Conservation (phyloP, 2,329 filamentous ascomycete genomes). For the Amauroascus verrucosus region DNA sequence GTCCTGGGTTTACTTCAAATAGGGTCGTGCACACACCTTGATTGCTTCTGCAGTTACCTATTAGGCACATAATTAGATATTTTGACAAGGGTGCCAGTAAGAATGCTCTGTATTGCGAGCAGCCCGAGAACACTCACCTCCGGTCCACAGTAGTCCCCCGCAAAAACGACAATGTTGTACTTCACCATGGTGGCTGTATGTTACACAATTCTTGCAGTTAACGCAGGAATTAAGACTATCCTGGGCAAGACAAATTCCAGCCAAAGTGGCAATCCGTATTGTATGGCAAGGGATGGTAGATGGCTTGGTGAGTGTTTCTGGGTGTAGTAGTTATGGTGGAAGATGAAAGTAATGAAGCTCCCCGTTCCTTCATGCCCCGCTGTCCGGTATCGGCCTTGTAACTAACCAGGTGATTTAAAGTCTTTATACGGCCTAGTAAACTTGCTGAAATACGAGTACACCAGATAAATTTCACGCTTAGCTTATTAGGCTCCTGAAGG, state of each 20-base stretch:
- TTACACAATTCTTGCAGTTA: too few species aligned
- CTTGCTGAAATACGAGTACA: too few species aligned
- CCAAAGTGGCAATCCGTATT: too few species aligned
- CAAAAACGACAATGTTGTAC: conserved; percentile 72
- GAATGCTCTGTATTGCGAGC: neutral
- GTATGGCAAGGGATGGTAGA: too few species aligned
- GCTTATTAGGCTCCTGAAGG: neutral
- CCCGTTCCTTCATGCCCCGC: conserved; percentile 8
- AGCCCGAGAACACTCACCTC: conserved; percentile 25
- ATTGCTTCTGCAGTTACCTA: conserved; percentile 74
- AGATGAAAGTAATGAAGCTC: too few species aligned
- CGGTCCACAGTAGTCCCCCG: conserved; percentile 73
- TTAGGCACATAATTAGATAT: neutral
- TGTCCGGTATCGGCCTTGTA: conserved; percentile 8
- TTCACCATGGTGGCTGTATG: conserved; percentile 14
- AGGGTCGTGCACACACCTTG: conserved; percentile 50
- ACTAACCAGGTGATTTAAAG: too few species aligned
- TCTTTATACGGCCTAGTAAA: too few species aligned
- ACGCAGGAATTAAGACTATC: too few species aligned
- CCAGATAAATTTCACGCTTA: too few species aligned
- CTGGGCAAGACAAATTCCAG: too few species aligned
- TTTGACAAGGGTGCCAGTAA: neutral
- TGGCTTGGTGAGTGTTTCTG: too few species aligned
- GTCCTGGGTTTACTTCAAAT: neutral
- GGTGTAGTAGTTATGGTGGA: too few species aligned